Evolutionary conservation across 2,329 filamentous ascomycete species (phyloP).

Genomic region (Xylariaceae sp.): DNA sequence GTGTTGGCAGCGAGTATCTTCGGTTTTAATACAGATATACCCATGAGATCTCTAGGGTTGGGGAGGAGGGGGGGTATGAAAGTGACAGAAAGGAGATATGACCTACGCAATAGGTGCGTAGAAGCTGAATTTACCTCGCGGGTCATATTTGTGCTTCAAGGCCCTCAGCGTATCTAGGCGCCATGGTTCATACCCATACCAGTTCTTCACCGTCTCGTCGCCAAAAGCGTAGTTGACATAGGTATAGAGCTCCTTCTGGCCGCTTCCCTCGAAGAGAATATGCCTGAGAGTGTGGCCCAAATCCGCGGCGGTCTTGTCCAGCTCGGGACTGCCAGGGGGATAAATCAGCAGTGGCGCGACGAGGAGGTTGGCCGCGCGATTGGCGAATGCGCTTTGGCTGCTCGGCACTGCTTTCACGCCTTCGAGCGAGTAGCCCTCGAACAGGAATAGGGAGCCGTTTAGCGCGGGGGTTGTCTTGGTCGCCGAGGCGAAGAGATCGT

Average conservation of each 20-base stretch:
- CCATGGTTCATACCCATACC: neutral
- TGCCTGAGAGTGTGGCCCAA: constrained; percentile 27
- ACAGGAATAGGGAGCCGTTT: constrained; percentile 22
- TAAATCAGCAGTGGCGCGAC: constrained; percentile 29
- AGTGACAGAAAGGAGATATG: too few species aligned
- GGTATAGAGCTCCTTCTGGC: constrained; percentile 18
- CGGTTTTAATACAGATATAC: too few species aligned
- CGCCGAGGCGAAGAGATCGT: constrained; percentile 32
- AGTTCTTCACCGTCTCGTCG: neutral
- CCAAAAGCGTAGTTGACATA: constrained; percentile 21
- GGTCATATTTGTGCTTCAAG: neutral
- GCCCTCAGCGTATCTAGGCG: neutral
- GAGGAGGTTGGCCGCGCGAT: constrained; percentile 14
- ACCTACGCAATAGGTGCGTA: neutral
- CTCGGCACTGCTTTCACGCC: constrained; percentile 16
- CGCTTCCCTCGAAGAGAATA: constrained; percentile 22
- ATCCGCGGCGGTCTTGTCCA: constrained; percentile 22
- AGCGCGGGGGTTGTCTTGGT: constrained; percentile 25
- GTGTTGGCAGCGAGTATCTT: too few species aligned
- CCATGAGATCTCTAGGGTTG: too few species aligned
- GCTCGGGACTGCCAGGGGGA: constrained; percentile 17
- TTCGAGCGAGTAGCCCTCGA: constrained; percentile 21
- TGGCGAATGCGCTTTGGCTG: constrained; percentile 19
- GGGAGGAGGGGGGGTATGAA: too few species aligned
- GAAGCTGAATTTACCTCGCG: neutral